phyloP scores from a whole-genome alignment of 2,329 filamentous ascomycete genomes.

The Phialophora verrucosa region DNA sequence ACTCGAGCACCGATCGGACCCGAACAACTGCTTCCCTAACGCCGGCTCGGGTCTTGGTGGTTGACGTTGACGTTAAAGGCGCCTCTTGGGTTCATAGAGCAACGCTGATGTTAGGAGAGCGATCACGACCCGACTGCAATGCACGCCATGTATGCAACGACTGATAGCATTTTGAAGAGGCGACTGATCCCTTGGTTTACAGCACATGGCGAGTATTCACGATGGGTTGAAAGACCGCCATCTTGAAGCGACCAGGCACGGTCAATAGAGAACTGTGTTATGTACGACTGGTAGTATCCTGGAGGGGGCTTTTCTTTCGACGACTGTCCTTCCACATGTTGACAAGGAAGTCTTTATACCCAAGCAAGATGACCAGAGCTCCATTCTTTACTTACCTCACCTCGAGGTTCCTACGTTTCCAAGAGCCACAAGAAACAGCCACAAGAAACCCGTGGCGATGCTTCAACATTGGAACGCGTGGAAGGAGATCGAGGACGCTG shows the following conservation, averaged over 20 bases:
- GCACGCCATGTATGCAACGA: no score
- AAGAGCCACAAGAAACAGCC: neutral
- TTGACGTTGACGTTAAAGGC: neutral
- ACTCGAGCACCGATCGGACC: slow-evolving; percentile 1
- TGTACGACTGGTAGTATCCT: neutral
- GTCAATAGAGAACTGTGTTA: no score
- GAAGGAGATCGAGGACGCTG: neutral
- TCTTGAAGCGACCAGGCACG: no score
- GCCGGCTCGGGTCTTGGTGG: neutral
- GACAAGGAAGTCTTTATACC: neutral
- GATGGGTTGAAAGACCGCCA: no score
- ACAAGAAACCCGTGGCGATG: neutral
- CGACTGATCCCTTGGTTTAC: no score
- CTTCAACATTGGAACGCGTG: neutral
- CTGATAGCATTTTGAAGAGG: no score
- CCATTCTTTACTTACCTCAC: neutral
- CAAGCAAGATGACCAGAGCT: neutral
- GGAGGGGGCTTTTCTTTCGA: neutral
- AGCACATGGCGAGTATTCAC: no score
- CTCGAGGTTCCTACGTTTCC: neutral
- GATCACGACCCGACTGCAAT: no score
- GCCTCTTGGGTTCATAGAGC: no score
- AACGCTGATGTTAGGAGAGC: no score
- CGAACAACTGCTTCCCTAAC: neutral
- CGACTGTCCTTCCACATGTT: neutral